Base-by-base conservation (phyloP, 2,329 filamentous ascomycete species). In the Aspergillus ibericus region DNA sequence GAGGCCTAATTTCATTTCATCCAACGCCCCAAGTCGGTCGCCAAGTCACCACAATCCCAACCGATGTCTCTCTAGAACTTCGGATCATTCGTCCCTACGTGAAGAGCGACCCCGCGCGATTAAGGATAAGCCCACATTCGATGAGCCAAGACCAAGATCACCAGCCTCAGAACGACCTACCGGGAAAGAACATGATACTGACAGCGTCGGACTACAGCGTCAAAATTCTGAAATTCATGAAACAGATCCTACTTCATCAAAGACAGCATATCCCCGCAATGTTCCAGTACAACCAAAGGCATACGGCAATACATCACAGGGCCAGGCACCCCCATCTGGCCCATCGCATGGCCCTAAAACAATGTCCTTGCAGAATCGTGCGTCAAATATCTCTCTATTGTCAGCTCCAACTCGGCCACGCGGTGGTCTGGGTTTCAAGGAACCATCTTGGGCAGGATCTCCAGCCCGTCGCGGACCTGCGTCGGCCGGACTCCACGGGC, bases 381-480 rank as follows among this genome's bases (percentile, higher is more conserved):
- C 71, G 9, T 67, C 71, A 5, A 77, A 72, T 57, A 65, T 74
- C 42, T 75, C 77, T 29, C 60, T 80, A n/a, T 64, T 80, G 12
- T 75, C 77, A 29, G 79, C 78, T 22, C 80, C 80, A n/a, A 80
- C 78, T 9, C 73, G 78, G 13, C 80, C 80, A 46, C 78, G 78
- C 35, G 78, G 78, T 47, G 73, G 69, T 38, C 59, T 70, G 32
- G 69, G 65, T 53, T 70, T 72, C 20, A 70, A 76, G 55, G 72
- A 74, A 16, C 70, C 68, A 42, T 62, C 71, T 20, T 76, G 75
- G 68, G 44, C 64, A 46, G 63, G 71, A 20, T 59, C 68, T 32
- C 66, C 74, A 10, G 65, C 67, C 51, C 76, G 77, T 53, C 73
- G 73, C 56, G 72, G 72, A 42, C 72, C 71, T 40, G 54, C 65